Base-by-base conservation (phyloP, 2,329 filamentous ascomycete genomes). In the Pleomassaria siparia region DNA sequence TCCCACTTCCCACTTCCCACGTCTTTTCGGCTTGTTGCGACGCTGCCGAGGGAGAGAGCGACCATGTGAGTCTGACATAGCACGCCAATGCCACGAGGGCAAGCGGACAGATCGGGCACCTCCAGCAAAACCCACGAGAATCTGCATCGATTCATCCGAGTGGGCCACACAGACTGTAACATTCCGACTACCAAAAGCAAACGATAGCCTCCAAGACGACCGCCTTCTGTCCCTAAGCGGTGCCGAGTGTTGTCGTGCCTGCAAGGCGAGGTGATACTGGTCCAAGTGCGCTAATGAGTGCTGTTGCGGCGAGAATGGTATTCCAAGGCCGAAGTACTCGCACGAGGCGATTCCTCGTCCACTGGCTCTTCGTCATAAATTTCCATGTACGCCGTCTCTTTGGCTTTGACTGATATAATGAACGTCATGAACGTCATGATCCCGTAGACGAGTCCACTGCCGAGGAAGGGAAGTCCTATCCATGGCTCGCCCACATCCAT, bases 401-500 rank as follows among this genome's bases (percentile, higher is more conserved):
- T 56, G n/a, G 59, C 54, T 24, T 55, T 58, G 3, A 65, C 56
- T 9, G 50, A 53, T 12, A 71, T 65, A 5, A 51, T 49, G 36
- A 63, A 68, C 2, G 62, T 69, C 8, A 67, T 52, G 10, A 61
- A 16, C 13, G 58, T 55, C 40, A 67, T 57, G 21, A 54, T 47
- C 7, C 49, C 50, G 46, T 66, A 66, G 8, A 66, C 47, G 2
- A 64, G 21, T 12, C 47, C 56, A n/a, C 55, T 54, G 13, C 44
- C 53, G 16, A 70, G 39, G 33, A 66, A 80, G 0, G 77, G 76
- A 29, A 79, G 49, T 5, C 77, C 77, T 28, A 77, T 66, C 76
- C 76, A 79, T 4, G 62, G 51, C 3, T 70, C 71, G 1, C 76
- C 77, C 7, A 77, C 46, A 10, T 73, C 66, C 46, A 80, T 66